Conservation (phyloP, 495 filamentous ascomycete genomes). For the Ascobolus immersus region DNA sequence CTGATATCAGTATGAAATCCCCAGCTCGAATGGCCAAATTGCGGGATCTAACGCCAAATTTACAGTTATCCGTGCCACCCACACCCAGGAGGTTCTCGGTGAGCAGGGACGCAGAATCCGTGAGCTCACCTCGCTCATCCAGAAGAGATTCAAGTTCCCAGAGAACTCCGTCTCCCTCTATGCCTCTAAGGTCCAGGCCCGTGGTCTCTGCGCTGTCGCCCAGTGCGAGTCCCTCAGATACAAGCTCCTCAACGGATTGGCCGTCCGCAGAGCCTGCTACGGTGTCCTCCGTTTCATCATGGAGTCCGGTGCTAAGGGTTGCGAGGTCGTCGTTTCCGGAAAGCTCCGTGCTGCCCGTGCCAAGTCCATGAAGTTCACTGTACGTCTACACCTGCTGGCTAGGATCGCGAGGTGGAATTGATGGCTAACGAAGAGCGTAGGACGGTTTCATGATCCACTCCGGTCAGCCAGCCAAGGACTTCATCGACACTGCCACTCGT, state of each 20-base stretch:
- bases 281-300: conserved; percentile 99
- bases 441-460: conserved; percentile 99
- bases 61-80: conserved; percentile 86
- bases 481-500: conserved; percentile 92
- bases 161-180: conserved; percentile 99
- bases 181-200: conserved; percentile 99
- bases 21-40: not conserved
- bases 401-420: not conserved
- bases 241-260: conserved; percentile 98
- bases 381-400: conserved; percentile 20
- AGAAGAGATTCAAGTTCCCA: conserved; percentile 99
- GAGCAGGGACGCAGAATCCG: conserved; percentile 99
- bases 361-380: conserved; percentile 99
- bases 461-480: conserved; percentile 95
- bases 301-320: conserved; percentile 97
- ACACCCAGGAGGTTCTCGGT: conserved; percentile 98
- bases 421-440: conserved; percentile 17
- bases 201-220: conserved; percentile 94
- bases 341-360: conserved; percentile 96
- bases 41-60: conserved; percentile 1
- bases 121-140: conserved; percentile 97
- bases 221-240: conserved; percentile 99
- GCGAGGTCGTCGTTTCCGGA: conserved; percentile 95
- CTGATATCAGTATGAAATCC: conserved; percentile 62
- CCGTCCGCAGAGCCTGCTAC: conserved; percentile 92